Evolutionary conservation across 1,139 yeast species (phyloP).

Genomic region (Ogataea hybrid): DNA sequence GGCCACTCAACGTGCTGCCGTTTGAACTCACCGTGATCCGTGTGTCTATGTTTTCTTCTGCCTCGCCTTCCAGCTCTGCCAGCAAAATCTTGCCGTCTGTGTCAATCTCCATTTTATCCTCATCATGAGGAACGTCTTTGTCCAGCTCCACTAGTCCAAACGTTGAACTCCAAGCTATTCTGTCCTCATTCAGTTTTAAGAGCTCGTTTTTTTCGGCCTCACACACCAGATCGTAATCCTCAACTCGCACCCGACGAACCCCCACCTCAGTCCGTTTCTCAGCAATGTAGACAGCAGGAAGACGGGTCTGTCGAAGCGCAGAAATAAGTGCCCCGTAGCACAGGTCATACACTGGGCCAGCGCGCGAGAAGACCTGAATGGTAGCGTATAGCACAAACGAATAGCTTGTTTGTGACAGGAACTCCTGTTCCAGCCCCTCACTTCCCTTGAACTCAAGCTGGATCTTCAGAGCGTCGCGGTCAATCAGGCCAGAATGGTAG

Average conservation of each 20-base stretch:
- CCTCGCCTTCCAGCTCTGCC: slow-evolving; percentile 77
- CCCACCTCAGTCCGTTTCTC: slow-evolving; percentile 37
- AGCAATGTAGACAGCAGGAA: slow-evolving; percentile 68
- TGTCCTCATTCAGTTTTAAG: slow-evolving; percentile 38
- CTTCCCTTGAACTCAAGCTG: slow-evolving; percentile 49
- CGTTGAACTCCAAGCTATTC: slow-evolving; percentile 53
- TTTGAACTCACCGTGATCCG: slow-evolving; percentile 40
- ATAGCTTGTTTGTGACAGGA: slow-evolving; percentile 44
- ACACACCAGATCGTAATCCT: slow-evolving; percentile 38
- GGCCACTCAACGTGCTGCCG: slow-evolving; percentile 34
- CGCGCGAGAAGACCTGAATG: slow-evolving; percentile 72
- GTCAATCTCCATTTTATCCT: slow-evolving; percentile 28
- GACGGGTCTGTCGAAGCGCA: slow-evolving; percentile 57
- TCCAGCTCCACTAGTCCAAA: slow-evolving; percentile 54
- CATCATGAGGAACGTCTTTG: slow-evolving; percentile 33
- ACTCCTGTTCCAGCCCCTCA: slow-evolving; percentile 30
- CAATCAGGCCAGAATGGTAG: slow-evolving; percentile 52
- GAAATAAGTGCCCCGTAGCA: slow-evolving; percentile 68
- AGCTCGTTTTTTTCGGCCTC: slow-evolving; percentile 36
- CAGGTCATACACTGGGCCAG: slow-evolving; percentile 79
- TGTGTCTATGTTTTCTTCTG: slow-evolving; percentile 59
- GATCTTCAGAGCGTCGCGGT: slow-evolving; percentile 44
- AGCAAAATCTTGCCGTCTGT: slow-evolving; percentile 43
- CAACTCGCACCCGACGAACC: slow-evolving; percentile 16
- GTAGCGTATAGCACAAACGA: slow-evolving; percentile 70